Percentiles rank a stretch among this genome's conserved stretches.
Evolutionary conservation across 2,329 filamentous ascomycete species (phyloP).

Genomic region (Fusarium sp.): DNA sequence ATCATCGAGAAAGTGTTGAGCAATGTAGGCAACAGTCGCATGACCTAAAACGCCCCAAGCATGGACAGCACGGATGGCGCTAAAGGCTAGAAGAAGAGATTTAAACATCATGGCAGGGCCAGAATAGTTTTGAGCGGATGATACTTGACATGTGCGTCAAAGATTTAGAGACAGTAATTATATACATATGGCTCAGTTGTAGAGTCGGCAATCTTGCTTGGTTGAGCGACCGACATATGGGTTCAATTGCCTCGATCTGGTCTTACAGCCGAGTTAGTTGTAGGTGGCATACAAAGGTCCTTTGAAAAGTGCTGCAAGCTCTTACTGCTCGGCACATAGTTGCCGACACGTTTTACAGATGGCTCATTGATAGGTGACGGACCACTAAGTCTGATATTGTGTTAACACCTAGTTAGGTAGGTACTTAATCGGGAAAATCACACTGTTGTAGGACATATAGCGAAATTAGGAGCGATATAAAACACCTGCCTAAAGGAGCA

Average conservation of each 20-base stretch:
- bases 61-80: not conserved
- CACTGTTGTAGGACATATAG: too few relatives aligned
- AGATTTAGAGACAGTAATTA: not conserved
- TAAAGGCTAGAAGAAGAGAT: not conserved
- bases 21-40: conserved; percentile 10
- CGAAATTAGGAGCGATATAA: not conserved
- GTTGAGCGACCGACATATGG: not conserved
- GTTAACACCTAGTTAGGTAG: not conserved
- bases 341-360: not conserved
- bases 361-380: not conserved
- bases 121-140: fast-evolving
- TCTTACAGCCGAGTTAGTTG: not conserved
- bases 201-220: not conserved
- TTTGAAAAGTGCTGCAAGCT: not conserved
- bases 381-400: not conserved
- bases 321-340: not conserved
- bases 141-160: fast-evolving
- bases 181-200: not conserved
- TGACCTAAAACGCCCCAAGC: conserved; percentile 5
- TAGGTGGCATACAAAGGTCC: not conserved
- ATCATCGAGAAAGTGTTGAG: conserved; percentile 6
- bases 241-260: not conserved
- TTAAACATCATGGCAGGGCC: not conserved
- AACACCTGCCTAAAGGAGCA: not conserved
- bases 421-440: not conserved